Evolutionary conservation across 1,284 basidiomycete genomes (phyloP), one percentile per base, ranked within the genome.

Genomic region (Sanghuangporus sanghuang): DNA sequence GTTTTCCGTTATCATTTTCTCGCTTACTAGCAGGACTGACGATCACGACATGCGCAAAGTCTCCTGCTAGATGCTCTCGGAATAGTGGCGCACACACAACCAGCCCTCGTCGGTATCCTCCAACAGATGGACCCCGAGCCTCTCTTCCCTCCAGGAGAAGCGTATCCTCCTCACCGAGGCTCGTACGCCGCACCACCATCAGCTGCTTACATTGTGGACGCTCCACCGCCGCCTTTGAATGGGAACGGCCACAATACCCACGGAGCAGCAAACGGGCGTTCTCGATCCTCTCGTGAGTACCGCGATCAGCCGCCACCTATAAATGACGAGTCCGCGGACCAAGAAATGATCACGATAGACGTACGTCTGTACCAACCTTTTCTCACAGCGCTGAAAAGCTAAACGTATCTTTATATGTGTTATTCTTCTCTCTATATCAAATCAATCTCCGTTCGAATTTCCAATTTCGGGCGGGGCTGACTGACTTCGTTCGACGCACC

Each of bases 41-140:
- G 23, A 11, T 14, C 46, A 46, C 27, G 27, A 5, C 27, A 32
- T 32, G 2, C 27, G 32, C 7, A n/a, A 23, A 65, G 64, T 46
- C 49, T 65, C 16, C 61, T 65, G 32, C 53, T 65, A 4, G 64
- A 65, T 42, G 64, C 64, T 0, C 62, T 65, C 61, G 55, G 59
- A 40, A 58, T 62, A n/a, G 64, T 62, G 4, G 44, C 52, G 2
- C 48, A 46, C 18, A 52, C 59, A 3, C 64, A 65, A 23, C 64
- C 61, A 14, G 38, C 48, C n/a, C 64, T 65, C 32, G 48, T 61
- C 44, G 32, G 11, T 8, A 62, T 62, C 35, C 50, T 62, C 21
- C 59, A 61, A 18, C 64, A 62, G 46, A 50, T 57, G 11, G 53
- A 57, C 1, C 54, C 27, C 12, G 44, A 49, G 38, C 40, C 44